A percentile compares a stretch with the other conserved stretches of the same genome.
Evolutionary conservation across 345 rosid genomes (phyloP).

Genomic region (Eutrema heterophyllum): DNA sequence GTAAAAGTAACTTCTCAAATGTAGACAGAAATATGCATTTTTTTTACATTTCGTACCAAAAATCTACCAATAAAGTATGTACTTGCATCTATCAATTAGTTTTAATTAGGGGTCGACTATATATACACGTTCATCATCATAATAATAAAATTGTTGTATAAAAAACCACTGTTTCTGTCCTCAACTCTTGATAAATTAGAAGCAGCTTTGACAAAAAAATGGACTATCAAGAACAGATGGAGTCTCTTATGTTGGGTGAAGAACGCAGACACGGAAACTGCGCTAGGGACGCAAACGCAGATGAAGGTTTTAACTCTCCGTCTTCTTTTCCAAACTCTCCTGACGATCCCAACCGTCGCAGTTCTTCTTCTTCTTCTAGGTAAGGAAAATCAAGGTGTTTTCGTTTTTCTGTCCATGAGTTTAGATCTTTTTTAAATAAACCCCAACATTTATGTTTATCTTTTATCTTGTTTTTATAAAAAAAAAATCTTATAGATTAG

Average conservation of each 20-base stretch:
- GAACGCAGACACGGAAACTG: conserved; percentile 29
- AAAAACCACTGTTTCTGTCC: conserved; percentile 1
- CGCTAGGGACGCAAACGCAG: conserved; percentile 20
- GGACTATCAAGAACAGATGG: conserved; percentile 36
- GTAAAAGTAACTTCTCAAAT: neutral
- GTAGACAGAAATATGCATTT: neutral
- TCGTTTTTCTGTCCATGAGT: neutral
- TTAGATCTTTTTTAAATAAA: neutral
- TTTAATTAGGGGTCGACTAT: conserved; percentile 6
- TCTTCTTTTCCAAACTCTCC: conserved; percentile 32
- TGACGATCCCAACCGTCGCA: conserved; percentile 26
- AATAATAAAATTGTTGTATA: neutral
- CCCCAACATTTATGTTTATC: neutral
- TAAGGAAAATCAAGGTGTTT: neutral
- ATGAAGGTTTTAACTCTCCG: conserved; percentile 23
- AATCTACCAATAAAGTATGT: neutral
- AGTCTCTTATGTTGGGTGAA: conserved; percentile 27
- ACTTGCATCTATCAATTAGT: neutral
- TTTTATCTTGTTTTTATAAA: neutral
- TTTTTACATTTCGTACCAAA: neutral
- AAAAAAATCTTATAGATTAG: neutral
- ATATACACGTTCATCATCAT: neutral
- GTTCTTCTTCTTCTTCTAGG: conserved; percentile 31
- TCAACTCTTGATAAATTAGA: neutral
- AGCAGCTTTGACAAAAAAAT: conserved; percentile 1